Evolutionary conservation across 2,329 filamentous ascomycete species (phyloP).

Genomic region (Penicillium verrucosum): DNA sequence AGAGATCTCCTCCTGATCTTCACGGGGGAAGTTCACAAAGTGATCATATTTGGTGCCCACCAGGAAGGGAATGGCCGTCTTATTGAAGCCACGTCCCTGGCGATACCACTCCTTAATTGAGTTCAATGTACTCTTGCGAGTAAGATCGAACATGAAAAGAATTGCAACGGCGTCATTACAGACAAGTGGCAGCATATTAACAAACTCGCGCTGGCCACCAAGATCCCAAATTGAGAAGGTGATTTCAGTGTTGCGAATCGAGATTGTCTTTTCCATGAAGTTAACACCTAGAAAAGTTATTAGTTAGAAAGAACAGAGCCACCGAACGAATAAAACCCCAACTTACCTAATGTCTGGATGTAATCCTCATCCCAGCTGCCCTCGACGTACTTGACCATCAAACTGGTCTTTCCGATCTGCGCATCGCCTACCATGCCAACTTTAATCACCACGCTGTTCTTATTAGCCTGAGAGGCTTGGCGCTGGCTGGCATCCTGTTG

Average conservation of each 20-base stretch:
- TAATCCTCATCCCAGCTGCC: slow-evolving; percentile 99
- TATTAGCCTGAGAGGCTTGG: slow-evolving; percentile 42
- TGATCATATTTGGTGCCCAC: slow-evolving; percentile 99
- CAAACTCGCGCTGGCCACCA: slow-evolving; percentile 95
- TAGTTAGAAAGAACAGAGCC: not conserved
- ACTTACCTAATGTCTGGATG: slow-evolving; percentile 84
- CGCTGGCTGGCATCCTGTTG: slow-evolving; percentile 47
- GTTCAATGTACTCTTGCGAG: slow-evolving; percentile 95
- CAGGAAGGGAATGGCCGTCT: slow-evolving; percentile 97
- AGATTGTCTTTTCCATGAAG: slow-evolving; percentile 99
- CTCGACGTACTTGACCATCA: slow-evolving; percentile 99
- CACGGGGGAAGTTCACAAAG: slow-evolving; percentile 96
- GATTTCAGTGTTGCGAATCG: slow-evolving; percentile 98
- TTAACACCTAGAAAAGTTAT: slow-evolving; percentile 69
- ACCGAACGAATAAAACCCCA: not conserved
- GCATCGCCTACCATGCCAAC: slow-evolving; percentile 99
- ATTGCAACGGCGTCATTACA: slow-evolving; percentile 99
- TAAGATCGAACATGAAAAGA: slow-evolving; percentile 99
- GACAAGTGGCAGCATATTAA: slow-evolving; percentile 99
- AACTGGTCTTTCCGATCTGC: slow-evolving; percentile 96
- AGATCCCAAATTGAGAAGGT: slow-evolving; percentile 99
- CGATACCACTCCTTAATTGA: slow-evolving; percentile 99
- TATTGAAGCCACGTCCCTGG: slow-evolving; percentile 97
- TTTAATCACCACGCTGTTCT: slow-evolving; percentile 86
- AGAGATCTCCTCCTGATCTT: slow-evolving; percentile 98